Base-by-base conservation (phyloP, 176 grass and related monocot genomes). In the Aegilops longissima region DNA sequence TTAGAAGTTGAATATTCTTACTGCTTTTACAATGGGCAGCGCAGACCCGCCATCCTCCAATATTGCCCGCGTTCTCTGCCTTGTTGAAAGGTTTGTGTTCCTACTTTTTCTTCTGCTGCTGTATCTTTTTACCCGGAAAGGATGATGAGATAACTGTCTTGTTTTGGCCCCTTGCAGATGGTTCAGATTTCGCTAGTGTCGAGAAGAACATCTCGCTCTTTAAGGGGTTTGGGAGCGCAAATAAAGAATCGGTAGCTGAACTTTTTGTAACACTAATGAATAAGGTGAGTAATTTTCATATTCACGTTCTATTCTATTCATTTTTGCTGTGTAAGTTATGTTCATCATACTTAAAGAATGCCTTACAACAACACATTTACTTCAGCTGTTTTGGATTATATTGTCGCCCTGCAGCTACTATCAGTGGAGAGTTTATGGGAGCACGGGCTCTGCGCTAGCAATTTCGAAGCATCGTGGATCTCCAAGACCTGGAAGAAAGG, bases 401-500 rank as follows among this genome's bases (percentile, higher is more conserved):
- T n/a, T n/a, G n/a, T n/a, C n/a, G n/a, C n/a, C n/a, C n/a, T n/a
- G n/a, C 85, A 98, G 93, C 86, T 98, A 56, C 68, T 80, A 65
- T 93, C 93, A 80, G 90, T 84, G 35, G 73, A 95, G 64, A 86
- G 84, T 65, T 94, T 98, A 80, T 98, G 96, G 96, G 66, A 88
- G 90, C 84, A 89, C 18, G 96, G 96, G 18, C 86, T 98, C 62
- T 98, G 93, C 20, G 96, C 90, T 34, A 98, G 93, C 84, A 89
- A 84, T 77, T 91, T 83, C 6, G 93, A 98, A 90, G 96, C 88
- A 44, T 90, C 88, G 35, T 95, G 96, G 96, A 88, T 98, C 83
- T 87, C 61, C 51, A 98, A 98, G 82, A 86, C 58, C 3, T 89
- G 88, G 82, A 79, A 84, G 77, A 93, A 86, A 69, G 87, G 83